phyloP scores from a whole-genome alignment of 129 eudicot species.

The Mikania micrantha region DNA sequence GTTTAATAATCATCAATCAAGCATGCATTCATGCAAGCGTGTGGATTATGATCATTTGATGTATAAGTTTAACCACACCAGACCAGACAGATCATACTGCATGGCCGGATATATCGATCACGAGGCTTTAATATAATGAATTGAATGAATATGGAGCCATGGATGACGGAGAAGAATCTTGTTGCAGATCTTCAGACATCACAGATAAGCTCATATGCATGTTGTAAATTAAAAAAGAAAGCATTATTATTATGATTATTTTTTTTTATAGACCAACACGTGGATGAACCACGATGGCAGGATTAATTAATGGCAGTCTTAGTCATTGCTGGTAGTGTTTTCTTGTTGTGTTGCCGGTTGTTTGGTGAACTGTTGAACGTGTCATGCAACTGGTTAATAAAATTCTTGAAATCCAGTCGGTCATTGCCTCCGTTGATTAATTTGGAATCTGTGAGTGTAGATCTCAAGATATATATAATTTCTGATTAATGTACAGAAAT shows the following conservation, averaged over 20 bases:
- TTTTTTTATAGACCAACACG: conserved; percentile 25
- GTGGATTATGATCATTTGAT: conserved; percentile 22
- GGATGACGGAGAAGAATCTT: conserved; percentile 12
- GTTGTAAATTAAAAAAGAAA: conserved; percentile 2
- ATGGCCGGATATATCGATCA: too few species aligned
- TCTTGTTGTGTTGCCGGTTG: conserved; percentile 35
- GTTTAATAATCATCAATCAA: conserved; percentile 4
- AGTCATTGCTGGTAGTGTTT: conserved; percentile 25
- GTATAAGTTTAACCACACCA: conserved; percentile 26
- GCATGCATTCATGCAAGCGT: conserved; percentile 20
- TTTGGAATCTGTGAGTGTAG: conserved; percentile 25
- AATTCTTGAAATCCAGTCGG: conserved; percentile 23
- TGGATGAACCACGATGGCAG: too few species aligned
- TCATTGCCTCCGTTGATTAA: background rate
- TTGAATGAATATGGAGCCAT: background rate
- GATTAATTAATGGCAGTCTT: conserved; percentile 15
- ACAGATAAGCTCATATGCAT: conserved; percentile 30
- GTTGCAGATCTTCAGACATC: conserved; percentile 25
- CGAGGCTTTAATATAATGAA: too few species aligned
- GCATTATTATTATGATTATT: conserved; percentile 5
- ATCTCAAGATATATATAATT: conserved; percentile 23
- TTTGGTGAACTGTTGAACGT: conserved; percentile 27
- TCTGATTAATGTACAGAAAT: background rate
- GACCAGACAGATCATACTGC: conserved; percentile 14
- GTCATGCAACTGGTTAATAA: conserved; percentile 19